Evolutionary conservation across 2,329 filamentous ascomycete species (phyloP).

Genomic region (Fusarium dlaminii): DNA sequence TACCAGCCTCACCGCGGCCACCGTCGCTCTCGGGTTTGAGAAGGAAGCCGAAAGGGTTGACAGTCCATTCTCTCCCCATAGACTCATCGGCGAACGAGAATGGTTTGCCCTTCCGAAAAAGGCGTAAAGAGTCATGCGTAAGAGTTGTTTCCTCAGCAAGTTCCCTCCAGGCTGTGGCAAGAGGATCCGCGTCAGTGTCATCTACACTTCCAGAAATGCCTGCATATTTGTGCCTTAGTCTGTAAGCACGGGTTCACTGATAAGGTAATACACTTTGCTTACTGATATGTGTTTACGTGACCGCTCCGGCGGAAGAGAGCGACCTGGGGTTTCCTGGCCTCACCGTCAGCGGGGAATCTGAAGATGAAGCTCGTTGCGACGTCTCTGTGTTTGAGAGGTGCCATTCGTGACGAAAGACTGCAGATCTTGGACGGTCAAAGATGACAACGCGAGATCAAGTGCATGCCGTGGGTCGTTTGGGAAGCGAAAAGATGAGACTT

Average conservation of each 20-base stretch:
- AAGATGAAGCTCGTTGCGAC: constrained; percentile 64
- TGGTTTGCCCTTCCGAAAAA: constrained; percentile 66
- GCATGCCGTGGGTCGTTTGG: background rate
- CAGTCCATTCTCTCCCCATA: constrained; percentile 67
- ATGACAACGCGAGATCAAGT: background rate
- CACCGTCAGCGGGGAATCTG: constrained; percentile 51
- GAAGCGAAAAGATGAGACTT: background rate
- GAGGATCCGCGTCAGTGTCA: constrained; percentile 58
- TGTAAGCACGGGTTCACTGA: background rate
- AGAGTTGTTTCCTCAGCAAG: constrained; percentile 70
- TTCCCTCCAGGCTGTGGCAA: constrained; percentile 69
- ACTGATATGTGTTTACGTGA: constrained; percentile 69
- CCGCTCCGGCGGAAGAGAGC: constrained; percentile 71
- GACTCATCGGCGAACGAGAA: constrained; percentile 65
- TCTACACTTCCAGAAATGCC: constrained; percentile 72
- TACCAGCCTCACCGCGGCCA: constrained; percentile 53
- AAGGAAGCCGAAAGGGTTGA: constrained; percentile 70
- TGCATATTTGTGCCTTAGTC: constrained; percentile 62
- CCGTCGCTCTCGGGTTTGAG: constrained; percentile 50
- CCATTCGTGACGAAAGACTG: constrained; percentile 28
- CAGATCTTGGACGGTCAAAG: background rate
- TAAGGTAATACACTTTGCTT: constrained; percentile 34
- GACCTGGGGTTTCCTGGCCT: constrained; percentile 55
- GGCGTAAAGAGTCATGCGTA: constrained; percentile 54
- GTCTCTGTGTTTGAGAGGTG: constrained; percentile 43